Base-by-base conservation (phyloP, 176 grass and related monocot species). In the Bonia amplexicaulis region DNA sequence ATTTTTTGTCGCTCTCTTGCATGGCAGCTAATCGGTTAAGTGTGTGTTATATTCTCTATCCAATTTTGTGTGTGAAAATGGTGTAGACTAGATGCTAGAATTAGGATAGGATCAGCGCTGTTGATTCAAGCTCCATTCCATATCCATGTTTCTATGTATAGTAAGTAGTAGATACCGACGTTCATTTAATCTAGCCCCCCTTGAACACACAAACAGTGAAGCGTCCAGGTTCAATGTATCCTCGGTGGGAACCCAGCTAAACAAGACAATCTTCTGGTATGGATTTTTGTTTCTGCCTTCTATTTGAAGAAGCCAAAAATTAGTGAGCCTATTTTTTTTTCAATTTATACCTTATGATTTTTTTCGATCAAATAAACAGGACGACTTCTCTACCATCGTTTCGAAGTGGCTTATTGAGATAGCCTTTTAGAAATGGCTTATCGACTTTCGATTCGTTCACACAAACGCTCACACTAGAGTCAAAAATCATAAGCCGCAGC, bases 161-260 rank as follows among this genome's bases (percentile, higher is more conserved):
- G 69, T 5, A 37, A 60, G 69, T 5, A 37, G 35, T 25, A 25
- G 59, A 7, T 40, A 1, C 51, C 16, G 0, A 82, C 29, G 64
- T 77, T 70, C 86, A 13, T 22, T 62, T 79, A 88, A 82, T 9
- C 29, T 69, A 42, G 86, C 51, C 52, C 4, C 12, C 25, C 25
- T 11, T 26, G 39, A 78, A 27, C 55, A 7, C 13, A 3, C 9
- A 17, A 20, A 7, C 4, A 13, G 0, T 10, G 16, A 31, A 52
- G 23, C 12, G 85, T 80, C 85, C 59, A 55, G 20, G 77, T 74
- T 86, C 77, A 46, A 86, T 80, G 85, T 23, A 55, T 45, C 68
- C 26, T 20, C 6, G 0, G 1, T 22, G 13, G 16, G 23, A 64
- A 47, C 23, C 15, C 5, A 42, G 2, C 33, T 6, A 14, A 4